Evolutionary conservation across 2,329 filamentous ascomycete genomes (phyloP), one percentile per base, ranked within the genome.

Genomic region (Penicillium sclerotigenum): DNA sequence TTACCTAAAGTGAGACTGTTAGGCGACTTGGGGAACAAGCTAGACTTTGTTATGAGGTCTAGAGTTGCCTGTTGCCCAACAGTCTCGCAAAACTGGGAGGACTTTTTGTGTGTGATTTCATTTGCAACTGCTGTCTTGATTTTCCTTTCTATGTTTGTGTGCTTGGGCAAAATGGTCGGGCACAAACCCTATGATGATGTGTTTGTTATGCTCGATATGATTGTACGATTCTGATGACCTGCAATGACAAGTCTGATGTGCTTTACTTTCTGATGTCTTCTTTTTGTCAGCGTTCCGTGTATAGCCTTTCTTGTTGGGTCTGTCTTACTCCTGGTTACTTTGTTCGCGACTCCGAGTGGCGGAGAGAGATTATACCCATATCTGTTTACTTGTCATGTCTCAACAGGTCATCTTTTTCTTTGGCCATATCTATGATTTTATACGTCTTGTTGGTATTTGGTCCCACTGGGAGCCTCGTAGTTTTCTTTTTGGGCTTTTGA

Each of bases 141-240:
- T 45, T 42, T 36, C 28, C 28, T 46, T 54, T 50, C 24, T 40
- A 40, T 59, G 38, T 59, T 46, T 54, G 36, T 24, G 46, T 52
- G 56, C 53, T 49, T 54, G 55, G 59, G 57, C 40, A 49, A 56
- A 52, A 40, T 13, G 31, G 38, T 54, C 33, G 55, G 47, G 31
- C 47, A 38, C 36, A 11, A 46, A 38, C 33, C 46, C 29, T 22
- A 24, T 47, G 28, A 31, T 54, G 38, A 50, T 52, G 56, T 54
- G 43, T 50, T 56, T 59, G 57, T 57, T 60, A 68, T 58, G 67
- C 62, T 29, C 63, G 65, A 66, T 65, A 70, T 66, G 68, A 69
- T 67, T 70, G 68, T 70, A 70, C 65, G 68, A 70, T 67, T 69
- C 65, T 68, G 66, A 70, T 68, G 68, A 70, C 67, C 66, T 66